Conservation (phyloP, 768 basidiomycete genomes). For the Mrakia blollopis region DNA sequence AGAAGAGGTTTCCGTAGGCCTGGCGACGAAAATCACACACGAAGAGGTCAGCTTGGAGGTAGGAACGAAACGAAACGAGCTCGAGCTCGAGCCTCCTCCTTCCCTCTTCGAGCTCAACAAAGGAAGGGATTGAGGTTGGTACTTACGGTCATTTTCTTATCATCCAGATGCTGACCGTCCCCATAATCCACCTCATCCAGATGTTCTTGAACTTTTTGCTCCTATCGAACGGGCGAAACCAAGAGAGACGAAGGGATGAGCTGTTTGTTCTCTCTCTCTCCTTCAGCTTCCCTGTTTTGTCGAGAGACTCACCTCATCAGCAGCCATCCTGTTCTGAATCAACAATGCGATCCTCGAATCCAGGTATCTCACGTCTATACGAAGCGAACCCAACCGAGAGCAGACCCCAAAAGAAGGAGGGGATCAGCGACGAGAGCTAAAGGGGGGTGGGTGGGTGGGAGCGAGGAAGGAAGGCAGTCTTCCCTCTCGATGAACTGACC, state of each 20-base stretch:
- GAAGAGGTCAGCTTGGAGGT: background rate
- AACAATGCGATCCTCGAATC: conserved; percentile 94
- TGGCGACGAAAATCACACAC: conserved; percentile 44
- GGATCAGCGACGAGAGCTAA: background rate
- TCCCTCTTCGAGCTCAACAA: background rate
- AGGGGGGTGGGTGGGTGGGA: background rate
- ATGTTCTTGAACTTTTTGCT: conserved; percentile 90
- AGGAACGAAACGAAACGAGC: background rate
- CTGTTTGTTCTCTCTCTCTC: background rate
- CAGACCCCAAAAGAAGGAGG: background rate
- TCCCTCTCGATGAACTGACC: background rate
- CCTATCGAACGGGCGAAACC: conserved; percentile 48
- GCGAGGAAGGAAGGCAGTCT: background rate
- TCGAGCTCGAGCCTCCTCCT: background rate
- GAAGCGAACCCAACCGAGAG: background rate
- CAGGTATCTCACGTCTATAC: conserved; percentile 82
- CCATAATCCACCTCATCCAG: conserved; percentile 92
- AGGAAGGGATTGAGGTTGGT: background rate
- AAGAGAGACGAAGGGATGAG: background rate
- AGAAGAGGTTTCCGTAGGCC: conserved; percentile 98
- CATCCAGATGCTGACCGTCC: conserved; percentile 88
- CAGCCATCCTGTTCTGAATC: conserved; percentile 96
- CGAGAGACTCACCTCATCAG: conserved; percentile 67
- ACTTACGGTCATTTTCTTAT: conserved; percentile 62
- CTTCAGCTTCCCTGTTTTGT: conserved; percentile 32